Evolutionary conservation across 768 basidiomycete species (phyloP), one percentile per base, ranked within the genome.

Genomic region (Rhizopogon vulgaris): DNA sequence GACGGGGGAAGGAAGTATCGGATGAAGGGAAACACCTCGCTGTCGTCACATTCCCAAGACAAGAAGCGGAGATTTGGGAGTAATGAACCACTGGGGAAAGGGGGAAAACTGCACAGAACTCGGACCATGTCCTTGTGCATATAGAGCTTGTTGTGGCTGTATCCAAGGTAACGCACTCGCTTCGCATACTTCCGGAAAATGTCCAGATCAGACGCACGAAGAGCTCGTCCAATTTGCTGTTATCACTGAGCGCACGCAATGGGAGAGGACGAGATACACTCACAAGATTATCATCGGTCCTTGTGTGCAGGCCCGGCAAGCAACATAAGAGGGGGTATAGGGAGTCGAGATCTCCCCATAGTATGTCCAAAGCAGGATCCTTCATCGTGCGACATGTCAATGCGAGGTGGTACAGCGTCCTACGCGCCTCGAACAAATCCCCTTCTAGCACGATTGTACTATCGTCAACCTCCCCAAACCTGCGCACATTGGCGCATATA

Each of bases 151-250:
- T 28, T 12, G 11, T 28, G 43, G 18, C 27, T 18, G 40, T 45
- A 48, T 10, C 51, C 47, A 6, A 55, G 38, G 6, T 12, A 18
- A 22, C 42, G 54, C 25, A 55, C 54, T 5, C 47, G 51, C 3
- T 36, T 38, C 2, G 54, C 51, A 17, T 55, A 52, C 17, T 41
- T 42, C 14, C 52, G 45, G 38, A 55, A 52, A 8, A 51, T 34
- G 2, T 14, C 38, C 17, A 47, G 51, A 38, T 55, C 49, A 10
- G 43, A 39, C 18, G 24, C 28, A 2, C 12, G 30, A 3, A 55
- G 38, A 17, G 49, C 38, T 28, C 49, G 14, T 9, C 37, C 15
- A 11, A 51, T 5, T 4, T 10, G 25, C 53, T 55, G 46, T 12
- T 24, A 12, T 17, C 5, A 36, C 27, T 49, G 5, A 37, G 37